Base-by-base conservation (phyloP, 2,329 filamentous ascomycete genomes). In the Pseudogymnoascus sp. region DNA sequence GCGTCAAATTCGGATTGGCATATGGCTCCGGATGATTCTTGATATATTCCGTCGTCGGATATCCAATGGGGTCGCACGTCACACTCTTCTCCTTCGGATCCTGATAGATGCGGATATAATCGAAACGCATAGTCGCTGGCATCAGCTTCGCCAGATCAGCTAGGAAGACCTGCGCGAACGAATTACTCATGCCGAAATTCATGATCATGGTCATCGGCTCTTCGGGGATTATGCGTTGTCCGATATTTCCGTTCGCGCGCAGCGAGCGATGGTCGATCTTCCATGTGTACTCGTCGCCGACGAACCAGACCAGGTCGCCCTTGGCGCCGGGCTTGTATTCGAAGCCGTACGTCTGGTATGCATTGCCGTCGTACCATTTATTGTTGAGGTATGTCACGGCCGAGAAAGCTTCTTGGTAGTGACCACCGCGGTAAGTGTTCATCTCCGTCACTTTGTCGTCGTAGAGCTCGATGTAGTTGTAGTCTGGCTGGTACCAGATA, bases 41-140 rank as follows among this genome's bases (percentile, higher is more conserved):
- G 70, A 90, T 90, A 72, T 90, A 90, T 1, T 79, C 70, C 0
- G 87, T 90, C 0, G 87, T 90, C 62, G 82, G 80, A 69, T 85
- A 90, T 0, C 82, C 86, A 0, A 78, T 77, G 2, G 87, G 87
- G 74, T 90, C 87, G 72, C 87, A 90, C 14, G 86, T 88, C 59
- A 88, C 69, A 39, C 78, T 78, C 68, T 81, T 77, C 11, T 79
- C 76, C 61, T 82, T 79, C 12, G 81, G 78, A 65, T 86, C 82
- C 72, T 89, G 86, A 69, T 89, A 90, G 60, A 90, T 87, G 12
- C 87, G 82, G 61, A 90, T 78, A 70, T 89, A 89, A 72, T 90
- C 87, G 63, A 90, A 77, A 2, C 85, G 79, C 80, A 89, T 87
- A 2, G 78, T 83, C 2, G 84, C 86, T 2, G 87, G 87, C 68